A percentile compares a stretch with the other conserved stretches of the same genome.
phyloP scores from a whole-genome alignment of 176 grass and related monocot genomes.

The Avena atlantica region DNA sequence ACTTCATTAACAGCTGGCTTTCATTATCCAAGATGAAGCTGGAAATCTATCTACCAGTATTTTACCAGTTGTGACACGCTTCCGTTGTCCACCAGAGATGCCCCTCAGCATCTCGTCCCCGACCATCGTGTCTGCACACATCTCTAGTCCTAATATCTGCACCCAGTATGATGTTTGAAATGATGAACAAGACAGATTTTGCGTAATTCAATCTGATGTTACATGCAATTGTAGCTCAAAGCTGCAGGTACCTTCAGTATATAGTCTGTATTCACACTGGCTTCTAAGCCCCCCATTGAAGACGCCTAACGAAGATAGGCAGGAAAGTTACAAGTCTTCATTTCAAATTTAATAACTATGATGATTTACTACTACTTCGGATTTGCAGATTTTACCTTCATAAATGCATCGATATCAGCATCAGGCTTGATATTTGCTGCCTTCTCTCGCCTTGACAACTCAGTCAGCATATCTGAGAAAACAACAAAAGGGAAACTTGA shows the following conservation, averaged over 20 bases:
- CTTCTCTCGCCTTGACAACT: slow-evolving; percentile 91
- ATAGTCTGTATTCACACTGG: slow-evolving; percentile 81
- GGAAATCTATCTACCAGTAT: not conserved
- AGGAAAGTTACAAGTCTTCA: not conserved
- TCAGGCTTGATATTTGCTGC: slow-evolving; percentile 90
- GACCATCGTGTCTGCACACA: slow-evolving; percentile 92
- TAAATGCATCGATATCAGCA: slow-evolving; percentile 89
- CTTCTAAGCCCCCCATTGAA: slow-evolving; percentile 63
- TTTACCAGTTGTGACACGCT: slow-evolving; percentile 93
- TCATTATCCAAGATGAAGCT: not conserved
- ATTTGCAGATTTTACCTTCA: slow-evolving; percentile 65
- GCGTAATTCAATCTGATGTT: not conserved
- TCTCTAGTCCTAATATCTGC: slow-evolving; percentile 87
- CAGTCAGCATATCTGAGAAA: slow-evolving; percentile 74
- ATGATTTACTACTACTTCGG: slow-evolving; percentile 1
- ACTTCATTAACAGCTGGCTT: not conserved
- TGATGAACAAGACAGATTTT: slow-evolving; percentile 11
- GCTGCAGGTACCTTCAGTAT: slow-evolving; percentile 72
- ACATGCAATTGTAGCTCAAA: not conserved
- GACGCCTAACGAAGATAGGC: slow-evolving; percentile 57
- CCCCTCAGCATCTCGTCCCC: slow-evolving; percentile 91
- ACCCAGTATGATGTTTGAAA: slow-evolving; percentile 19
- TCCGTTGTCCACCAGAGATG: slow-evolving; percentile 87
- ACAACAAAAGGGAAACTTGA: slow-evolving; percentile 8
- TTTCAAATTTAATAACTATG: not conserved